Evolutionary conservation across 805 yeast species (phyloP).

Genomic region (Wickerhamiella cacticola): DNA sequence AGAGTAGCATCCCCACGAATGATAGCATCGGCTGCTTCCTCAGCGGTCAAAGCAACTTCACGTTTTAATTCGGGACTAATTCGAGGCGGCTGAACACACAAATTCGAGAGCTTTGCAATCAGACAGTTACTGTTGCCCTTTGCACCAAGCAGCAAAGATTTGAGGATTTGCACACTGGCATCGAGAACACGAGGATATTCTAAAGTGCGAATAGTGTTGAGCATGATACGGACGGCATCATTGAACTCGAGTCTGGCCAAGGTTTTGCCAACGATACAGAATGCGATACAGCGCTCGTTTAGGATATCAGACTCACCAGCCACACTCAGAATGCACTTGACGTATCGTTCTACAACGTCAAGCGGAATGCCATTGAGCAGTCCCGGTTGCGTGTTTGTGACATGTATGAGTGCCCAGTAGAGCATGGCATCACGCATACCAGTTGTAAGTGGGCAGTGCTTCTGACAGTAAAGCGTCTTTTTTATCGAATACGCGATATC

Average conservation of each 20-base stretch:
- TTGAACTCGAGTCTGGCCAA: constrained; percentile 48
- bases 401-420: constrained; percentile 29
- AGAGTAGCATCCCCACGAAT: neutral
- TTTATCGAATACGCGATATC: neutral
- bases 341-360: constrained; percentile 29
- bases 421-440: constrained; percentile 29
- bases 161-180: constrained; percentile 53
- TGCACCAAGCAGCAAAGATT: constrained; percentile 37
- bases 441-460: constrained; percentile 14
- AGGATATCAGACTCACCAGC: constrained; percentile 29
- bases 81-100: neutral
- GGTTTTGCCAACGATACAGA: constrained; percentile 53
- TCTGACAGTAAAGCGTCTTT: constrained; percentile 1
- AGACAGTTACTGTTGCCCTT: constrained; percentile 2
- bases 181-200: constrained; percentile 52
- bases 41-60: constrained; percentile 17
- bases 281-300: constrained; percentile 30
- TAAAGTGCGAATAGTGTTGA: constrained; percentile 52
- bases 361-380: constrained; percentile 27
- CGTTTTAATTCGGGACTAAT: constrained; percentile 12
- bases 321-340: constrained; percentile 34
- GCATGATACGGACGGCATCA: constrained; percentile 45
- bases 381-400: constrained; percentile 20
- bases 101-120: neutral
- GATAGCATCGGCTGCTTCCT: constrained; percentile 14